Evolutionary conservation across 805 yeast species (phyloP), one percentile per base, ranked within the genome.

Genomic region (Jamesozyma hellenica): DNA sequence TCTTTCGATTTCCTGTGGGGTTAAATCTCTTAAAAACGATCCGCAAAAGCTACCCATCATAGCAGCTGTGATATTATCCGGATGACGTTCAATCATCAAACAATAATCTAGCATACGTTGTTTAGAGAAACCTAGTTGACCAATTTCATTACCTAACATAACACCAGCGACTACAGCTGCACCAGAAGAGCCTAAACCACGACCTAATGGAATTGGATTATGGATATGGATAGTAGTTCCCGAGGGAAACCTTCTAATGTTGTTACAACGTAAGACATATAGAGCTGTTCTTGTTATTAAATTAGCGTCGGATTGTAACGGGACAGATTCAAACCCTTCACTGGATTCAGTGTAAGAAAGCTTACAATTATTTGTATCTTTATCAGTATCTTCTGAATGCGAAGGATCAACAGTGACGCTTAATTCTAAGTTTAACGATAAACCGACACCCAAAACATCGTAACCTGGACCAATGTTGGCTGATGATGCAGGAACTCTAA

Each of bases 21-120:
- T 68, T 43, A 92, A 66, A 46, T 84, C 94, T 53, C 94, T 75
- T 55, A 92, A 71, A 62, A 82, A 92, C 4, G 96, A 86, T 33
- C 98, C 98, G 32, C 88, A 95, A 61, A 92, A 92, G 1, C 98
- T 96, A 44, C 98, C 98, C 79, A 88, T 82, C 95, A 92, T 86
- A 28, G 98, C 95, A 26, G 98, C 98, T 11, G 96, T 86, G 55
- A 92, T 88, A 62, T 92, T 92, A 64, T 92, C 98, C 28, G 98
- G 98, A 56, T 92, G 98, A 60, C 97, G 79, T 67, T 92, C 98
- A 50, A 92, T 88, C 92, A 92, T 84, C 51, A 92, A 71, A 61
- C 96, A 86, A 68, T 83, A 92, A 62, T 92, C 98, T 52, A 92
- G 68, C 78, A 92, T 73, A 51, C 97, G 72, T 51, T 75, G 79